These are phyloP conservation scores for Pythium sukuiense DNA, from an alignment of 352 stramenopile species.

Conservation along the genomic window DNA sequence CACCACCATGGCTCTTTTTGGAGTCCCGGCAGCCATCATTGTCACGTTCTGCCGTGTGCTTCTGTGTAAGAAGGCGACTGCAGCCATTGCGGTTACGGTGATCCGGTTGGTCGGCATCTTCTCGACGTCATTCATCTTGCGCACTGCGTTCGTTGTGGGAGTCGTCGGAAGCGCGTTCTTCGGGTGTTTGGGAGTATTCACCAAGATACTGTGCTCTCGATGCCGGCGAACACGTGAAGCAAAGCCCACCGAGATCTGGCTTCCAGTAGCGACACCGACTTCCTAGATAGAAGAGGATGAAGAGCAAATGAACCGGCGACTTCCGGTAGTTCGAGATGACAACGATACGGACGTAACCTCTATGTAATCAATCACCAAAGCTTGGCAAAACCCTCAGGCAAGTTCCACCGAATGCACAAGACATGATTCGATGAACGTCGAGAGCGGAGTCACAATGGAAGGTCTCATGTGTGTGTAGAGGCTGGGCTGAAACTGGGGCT, in stretches of 20 bases:
- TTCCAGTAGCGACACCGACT: background rate
- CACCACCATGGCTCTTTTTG: background rate
- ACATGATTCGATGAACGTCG: too few species aligned
- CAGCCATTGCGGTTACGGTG: background rate
- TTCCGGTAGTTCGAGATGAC: too few species aligned
- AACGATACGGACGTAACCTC: too few species aligned
- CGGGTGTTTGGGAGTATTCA: background rate
- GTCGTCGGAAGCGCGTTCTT: background rate
- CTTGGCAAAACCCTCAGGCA: too few species aligned
- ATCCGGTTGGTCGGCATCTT: background rate
- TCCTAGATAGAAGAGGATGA: too few species aligned
- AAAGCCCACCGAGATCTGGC: background rate
- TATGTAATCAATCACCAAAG: too few species aligned
- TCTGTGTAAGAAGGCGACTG: background rate
- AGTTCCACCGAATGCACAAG: too few species aligned
- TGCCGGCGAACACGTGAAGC: background rate
- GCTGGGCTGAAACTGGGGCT: too few species aligned
- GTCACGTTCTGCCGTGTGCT: background rate
- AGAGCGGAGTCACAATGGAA: too few species aligned
- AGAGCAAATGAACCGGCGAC: too few species aligned
- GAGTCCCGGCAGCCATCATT: slow-evolving; percentile 1
- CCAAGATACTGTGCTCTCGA: background rate
- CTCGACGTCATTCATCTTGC: background rate
- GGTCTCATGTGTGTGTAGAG: too few species aligned
- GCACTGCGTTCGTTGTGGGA: background rate